Evolutionary conservation across 2,329 filamentous ascomycete genomes (phyloP).

Genomic region (Colletotrichum spaethianum): DNA sequence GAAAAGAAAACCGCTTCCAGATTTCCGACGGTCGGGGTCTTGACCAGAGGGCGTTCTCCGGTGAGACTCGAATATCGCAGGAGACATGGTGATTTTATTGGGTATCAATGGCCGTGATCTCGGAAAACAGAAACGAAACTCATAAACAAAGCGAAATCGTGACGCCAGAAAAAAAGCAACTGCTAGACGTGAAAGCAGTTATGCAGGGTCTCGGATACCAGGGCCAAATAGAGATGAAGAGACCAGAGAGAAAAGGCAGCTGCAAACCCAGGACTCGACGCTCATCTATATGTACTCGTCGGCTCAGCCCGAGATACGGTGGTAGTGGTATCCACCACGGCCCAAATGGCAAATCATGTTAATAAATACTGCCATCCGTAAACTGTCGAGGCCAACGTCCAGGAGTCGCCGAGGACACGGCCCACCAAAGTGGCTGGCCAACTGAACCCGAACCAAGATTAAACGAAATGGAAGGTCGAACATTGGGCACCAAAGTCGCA

Average conservation of each 20-base stretch:
- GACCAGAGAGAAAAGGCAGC: conserved; percentile 19
- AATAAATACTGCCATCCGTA: conserved; percentile 18
- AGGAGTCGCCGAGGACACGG: conserved; percentile 35
- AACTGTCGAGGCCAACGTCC: neutral
- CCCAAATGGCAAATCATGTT: conserved; percentile 5
- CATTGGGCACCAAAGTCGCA: conserved; percentile 38
- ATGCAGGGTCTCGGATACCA: conserved; percentile 24
- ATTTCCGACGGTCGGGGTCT: conserved; percentile 36
- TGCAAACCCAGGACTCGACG: conserved; percentile 18
- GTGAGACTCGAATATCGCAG: conserved; percentile 31
- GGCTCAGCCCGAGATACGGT: conserved; percentile 14
- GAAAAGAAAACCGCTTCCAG: conserved; percentile 38
- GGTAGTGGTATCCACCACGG: conserved; percentile 9
- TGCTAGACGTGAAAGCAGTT: conserved; percentile 15
- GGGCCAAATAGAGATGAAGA: conserved; percentile 23
- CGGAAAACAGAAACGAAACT: conserved; percentile 9
- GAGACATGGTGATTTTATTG: conserved; percentile 29
- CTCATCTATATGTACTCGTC: conserved; percentile 36
- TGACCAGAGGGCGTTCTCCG: conserved; percentile 24
- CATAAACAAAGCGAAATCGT: conserved; percentile 19
- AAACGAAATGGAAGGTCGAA: conserved; percentile 18
- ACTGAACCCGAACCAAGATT: conserved; percentile 30
- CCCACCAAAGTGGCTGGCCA: conserved; percentile 37
- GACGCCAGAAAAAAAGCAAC: conserved; percentile 28
- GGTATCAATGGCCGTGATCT: conserved; percentile 37